phyloP scores from a whole-genome alignment of 2,329 filamentous ascomycete genomes.

The Nannizziopsis arthrosporioides region DNA sequence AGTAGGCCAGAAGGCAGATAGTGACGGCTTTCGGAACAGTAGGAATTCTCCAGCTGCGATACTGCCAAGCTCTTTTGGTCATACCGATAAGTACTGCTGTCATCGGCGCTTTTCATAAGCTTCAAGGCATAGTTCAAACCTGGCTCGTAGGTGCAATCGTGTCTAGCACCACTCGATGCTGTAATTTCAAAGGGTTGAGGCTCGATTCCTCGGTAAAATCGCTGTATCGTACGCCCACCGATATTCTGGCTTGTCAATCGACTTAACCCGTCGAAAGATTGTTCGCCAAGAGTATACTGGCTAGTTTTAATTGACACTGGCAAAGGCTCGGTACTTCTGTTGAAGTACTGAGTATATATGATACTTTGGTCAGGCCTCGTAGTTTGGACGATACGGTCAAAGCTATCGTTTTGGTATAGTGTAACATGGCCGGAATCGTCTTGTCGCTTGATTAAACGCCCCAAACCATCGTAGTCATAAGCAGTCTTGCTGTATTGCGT shows the following conservation, averaged over 20 bases:
- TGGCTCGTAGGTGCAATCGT: constrained; percentile 1
- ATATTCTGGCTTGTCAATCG: neutral
- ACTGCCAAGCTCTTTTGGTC: neutral
- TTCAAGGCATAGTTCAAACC: neutral
- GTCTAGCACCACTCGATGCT: neutral
- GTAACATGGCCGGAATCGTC: neutral
- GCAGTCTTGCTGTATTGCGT: neutral
- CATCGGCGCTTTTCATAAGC: neutral
- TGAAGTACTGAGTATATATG: constrained; percentile 11
- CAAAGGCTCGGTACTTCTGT: neutral
- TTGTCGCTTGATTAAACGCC: constrained; percentile 1
- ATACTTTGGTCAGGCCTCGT: constrained; percentile 9
- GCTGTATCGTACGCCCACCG: neutral
- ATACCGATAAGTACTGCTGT: neutral
- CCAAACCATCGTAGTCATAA: constrained; percentile 5
- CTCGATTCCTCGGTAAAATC: neutral
- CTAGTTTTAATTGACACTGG: neutral
- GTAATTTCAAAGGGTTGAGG: neutral
- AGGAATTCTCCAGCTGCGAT: neutral
- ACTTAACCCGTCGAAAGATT: constrained; percentile 2
- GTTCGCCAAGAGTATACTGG: neutral
- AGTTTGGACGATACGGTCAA: constrained; percentile 14
- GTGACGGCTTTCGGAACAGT: neutral
- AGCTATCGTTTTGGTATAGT: constrained; percentile 2
- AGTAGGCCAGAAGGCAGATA: constrained; percentile 3